Evolutionary conservation across 139 green algal species (phyloP).

Genomic region (Tetraselmis chui): DNA sequence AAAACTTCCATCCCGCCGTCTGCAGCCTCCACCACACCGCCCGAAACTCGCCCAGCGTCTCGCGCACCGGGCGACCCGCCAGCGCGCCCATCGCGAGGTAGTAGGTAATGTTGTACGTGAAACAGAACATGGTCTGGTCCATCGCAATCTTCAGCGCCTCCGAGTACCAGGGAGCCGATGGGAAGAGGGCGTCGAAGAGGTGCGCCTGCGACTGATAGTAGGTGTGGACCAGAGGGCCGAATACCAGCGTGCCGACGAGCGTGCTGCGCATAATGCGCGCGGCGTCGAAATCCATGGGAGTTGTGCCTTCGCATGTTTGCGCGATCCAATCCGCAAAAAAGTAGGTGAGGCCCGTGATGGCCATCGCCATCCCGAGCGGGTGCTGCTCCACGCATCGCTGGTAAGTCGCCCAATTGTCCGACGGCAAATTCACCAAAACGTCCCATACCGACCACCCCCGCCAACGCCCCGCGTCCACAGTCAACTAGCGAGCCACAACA

Average conservation of each 20-base stretch:
- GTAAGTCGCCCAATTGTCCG: conserved; percentile 7
- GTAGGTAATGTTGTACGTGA: background rate
- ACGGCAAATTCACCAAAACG: background rate
- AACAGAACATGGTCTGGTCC: background rate
- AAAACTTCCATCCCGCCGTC: background rate
- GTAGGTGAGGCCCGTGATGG: background rate
- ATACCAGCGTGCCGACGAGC: background rate
- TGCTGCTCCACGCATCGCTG: background rate
- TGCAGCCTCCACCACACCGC: background rate
- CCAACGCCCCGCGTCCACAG: conserved; percentile 7
- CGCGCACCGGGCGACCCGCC: background rate
- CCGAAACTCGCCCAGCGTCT: background rate
- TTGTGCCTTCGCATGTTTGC: background rate
- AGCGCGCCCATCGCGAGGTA: background rate
- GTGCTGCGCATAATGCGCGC: background rate
- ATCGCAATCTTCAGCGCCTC: background rate
- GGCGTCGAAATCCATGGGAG: background rate
- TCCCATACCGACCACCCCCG: conserved; percentile 2
- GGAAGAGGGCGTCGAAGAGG: background rate
- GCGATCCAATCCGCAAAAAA: background rate
- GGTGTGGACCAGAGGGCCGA: background rate
- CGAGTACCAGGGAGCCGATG: too few relatives aligned
- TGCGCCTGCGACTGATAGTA: background rate
- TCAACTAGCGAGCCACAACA: too few relatives aligned
- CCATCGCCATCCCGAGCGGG: background rate